Percentiles rank a stretch among this genome's conserved stretches.
Evolutionary conservation across 1,284 basidiomycete genomes (phyloP).

Genomic region (Sanghuangporus sanghuang): DNA sequence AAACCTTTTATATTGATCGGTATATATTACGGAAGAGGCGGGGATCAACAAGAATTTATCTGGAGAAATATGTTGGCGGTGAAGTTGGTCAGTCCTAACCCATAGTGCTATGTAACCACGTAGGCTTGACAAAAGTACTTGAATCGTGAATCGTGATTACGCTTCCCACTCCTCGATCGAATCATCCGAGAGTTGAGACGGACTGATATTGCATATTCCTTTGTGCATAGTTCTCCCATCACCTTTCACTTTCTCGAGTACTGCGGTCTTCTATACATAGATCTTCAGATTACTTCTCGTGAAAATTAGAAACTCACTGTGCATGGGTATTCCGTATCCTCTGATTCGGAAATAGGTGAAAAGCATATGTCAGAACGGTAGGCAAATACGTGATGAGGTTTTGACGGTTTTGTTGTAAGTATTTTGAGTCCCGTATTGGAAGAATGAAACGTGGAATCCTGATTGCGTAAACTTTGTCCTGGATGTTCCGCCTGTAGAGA

Average conservation of each 20-base stretch:
- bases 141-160: neutral
- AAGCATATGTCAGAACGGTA: slow-evolving; percentile 41
- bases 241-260: neutral
- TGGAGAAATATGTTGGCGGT: slow-evolving; percentile 57
- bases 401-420: neutral
- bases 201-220: slow-evolving; percentile 16
- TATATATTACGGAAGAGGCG: slow-evolving; percentile 61
- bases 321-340: neutral
- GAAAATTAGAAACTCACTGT: neutral
- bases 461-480: too few species aligned
- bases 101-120: neutral
- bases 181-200: slow-evolving; percentile 38
- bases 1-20: slow-evolving; percentile 74
- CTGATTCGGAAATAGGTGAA: slow-evolving; percentile 37
- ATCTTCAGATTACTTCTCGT: too few species aligned
- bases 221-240: neutral
- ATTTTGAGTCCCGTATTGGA: too few species aligned
- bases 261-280: too few species aligned
- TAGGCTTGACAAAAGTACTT: neutral
- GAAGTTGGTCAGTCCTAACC: slow-evolving; percentile 63
- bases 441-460: neutral
- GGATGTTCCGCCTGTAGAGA: neutral
- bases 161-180: slow-evolving; percentile 51
- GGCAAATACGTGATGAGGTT: slow-evolving; percentile 29
- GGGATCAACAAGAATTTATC: slow-evolving; percentile 49